A percentile compares a stretch with the other conserved stretches of the same genome.
phyloP scores from a whole-genome alignment of 176 grass and related monocot species.

The Puccinellia tenuiflora region DNA sequence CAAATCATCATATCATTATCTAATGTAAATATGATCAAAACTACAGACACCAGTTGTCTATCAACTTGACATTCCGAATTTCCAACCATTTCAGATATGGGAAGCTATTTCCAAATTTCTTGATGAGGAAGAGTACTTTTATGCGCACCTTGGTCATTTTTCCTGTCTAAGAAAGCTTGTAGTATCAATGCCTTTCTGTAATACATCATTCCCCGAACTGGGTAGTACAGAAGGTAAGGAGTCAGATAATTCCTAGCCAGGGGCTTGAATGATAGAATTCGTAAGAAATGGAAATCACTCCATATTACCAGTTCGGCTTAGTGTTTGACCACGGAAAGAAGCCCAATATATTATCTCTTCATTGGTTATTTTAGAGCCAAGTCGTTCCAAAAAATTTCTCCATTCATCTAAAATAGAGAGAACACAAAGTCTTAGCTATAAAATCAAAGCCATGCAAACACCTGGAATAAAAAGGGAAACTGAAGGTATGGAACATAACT shows the following conservation, averaged over 20 bases:
- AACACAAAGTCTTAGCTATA: not conserved
- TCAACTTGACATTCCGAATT: slow-evolving; percentile 1
- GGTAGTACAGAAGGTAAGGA: slow-evolving; percentile 11
- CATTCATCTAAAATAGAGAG: slow-evolving; percentile 61
- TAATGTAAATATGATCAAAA: too few species aligned
- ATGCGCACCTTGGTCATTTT: slow-evolving; percentile 53
- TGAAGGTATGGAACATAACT: not conserved
- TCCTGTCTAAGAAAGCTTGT: slow-evolving; percentile 74
- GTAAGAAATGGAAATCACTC: not conserved
- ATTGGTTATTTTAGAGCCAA: slow-evolving; percentile 41
- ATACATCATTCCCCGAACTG: slow-evolving; percentile 95
- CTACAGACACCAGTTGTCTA: too few species aligned
- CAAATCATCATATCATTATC: not conserved
- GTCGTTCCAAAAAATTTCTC: slow-evolving; percentile 71
- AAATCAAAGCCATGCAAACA: slow-evolving; percentile 1
- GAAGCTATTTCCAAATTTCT: not conserved
- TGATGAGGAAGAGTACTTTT: not conserved
- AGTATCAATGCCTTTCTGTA: slow-evolving; percentile 65
- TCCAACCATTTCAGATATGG: not conserved
- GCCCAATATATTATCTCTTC: slow-evolving; percentile 84
- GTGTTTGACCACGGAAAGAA: slow-evolving; percentile 91
- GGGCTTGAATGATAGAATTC: not conserved
- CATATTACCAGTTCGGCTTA: slow-evolving; percentile 79
- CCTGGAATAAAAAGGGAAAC: not conserved
- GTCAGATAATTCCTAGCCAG: not conserved